phyloP scores from a whole-genome alignment of 805 yeast genomes.

The Isabelozyma heimii region DNA sequence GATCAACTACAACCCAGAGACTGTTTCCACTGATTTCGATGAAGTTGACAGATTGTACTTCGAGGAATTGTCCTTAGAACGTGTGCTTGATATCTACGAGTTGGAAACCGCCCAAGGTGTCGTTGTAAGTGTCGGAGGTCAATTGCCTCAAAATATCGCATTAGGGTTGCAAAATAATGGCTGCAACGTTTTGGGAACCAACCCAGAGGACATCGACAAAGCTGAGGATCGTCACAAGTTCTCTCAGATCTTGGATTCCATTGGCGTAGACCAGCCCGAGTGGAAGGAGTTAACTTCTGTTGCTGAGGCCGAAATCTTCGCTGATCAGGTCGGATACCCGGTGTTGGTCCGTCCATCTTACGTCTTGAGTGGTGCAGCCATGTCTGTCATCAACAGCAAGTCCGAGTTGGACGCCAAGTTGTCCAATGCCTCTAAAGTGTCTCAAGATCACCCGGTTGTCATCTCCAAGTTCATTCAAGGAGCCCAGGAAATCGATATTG shows the following conservation, averaged over 20 bases:
- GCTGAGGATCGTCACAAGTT: conserved; percentile 99
- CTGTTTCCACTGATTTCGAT: conserved; percentile 97
- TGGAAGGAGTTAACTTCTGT: conserved; percentile 94
- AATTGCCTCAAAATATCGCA: conserved; percentile 96
- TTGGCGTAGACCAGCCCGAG: conserved; percentile 93
- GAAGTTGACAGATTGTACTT: conserved; percentile 97
- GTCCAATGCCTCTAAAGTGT: conserved; percentile 85
- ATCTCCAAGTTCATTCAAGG: conserved; percentile 94
- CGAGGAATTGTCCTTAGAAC: conserved; percentile 91
- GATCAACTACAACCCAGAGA: conserved; percentile 98
- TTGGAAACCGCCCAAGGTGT: conserved; percentile 87
- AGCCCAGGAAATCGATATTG: conserved; percentile 96
- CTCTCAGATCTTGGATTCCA: conserved; percentile 88
- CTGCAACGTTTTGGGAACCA: conserved; percentile 88
- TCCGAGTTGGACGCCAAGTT: conserved; percentile 79
- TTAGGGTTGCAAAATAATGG: conserved; percentile 74
- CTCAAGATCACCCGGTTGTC: conserved; percentile 96
- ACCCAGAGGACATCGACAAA: conserved; percentile 91
- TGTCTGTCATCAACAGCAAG: conserved; percentile 85
- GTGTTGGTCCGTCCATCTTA: conserved; percentile 97
- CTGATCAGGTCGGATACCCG: conserved; percentile 85
- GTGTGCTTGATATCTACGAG: conserved; percentile 96
- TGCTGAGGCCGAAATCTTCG: conserved; percentile 81
- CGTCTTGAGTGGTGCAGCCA: conserved; percentile 97
- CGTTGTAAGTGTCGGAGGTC: conserved; percentile 97